A percentile compares a stretch with the other conserved stretches of the same genome.
These are phyloP conservation scores for Malus hybrid DNA, from an alignment of 331 rosid genomes.

Conservation along the genomic window DNA sequence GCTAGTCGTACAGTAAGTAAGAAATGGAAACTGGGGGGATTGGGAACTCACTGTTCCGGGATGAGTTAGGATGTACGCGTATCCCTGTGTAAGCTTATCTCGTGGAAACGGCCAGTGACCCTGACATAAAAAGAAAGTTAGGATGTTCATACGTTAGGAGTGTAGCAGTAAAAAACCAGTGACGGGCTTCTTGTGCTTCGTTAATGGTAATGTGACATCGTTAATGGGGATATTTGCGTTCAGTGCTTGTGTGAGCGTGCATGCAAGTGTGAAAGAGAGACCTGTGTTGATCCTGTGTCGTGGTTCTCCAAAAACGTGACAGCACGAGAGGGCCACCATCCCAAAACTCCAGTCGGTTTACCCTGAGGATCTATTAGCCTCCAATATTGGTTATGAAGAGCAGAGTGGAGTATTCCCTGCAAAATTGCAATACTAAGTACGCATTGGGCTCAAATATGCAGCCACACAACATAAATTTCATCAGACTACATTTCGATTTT, in stretches of 20 bases:
- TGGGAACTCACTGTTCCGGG: conserved; percentile 66
- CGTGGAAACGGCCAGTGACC: conserved; percentile 93
- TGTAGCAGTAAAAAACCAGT: not conserved
- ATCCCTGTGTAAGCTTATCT: conserved; percentile 70
- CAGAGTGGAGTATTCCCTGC: conserved; percentile 77
- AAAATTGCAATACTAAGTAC: not conserved
- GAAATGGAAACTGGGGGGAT: not conserved
- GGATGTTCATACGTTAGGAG: not conserved
- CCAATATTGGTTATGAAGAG: conserved; percentile 71
- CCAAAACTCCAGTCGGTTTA: conserved; percentile 79
- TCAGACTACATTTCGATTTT: not conserved
- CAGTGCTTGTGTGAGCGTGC: not conserved
- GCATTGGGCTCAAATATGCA: not conserved
- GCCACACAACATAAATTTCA: not conserved
- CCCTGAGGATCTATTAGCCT: conserved; percentile 75
- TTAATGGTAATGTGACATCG: not conserved
- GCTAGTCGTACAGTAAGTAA: not conserved
- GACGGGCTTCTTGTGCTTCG: not conserved
- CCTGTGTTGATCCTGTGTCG: conserved; percentile 89
- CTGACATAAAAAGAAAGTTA: conserved; percentile 28
- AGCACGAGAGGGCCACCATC: conserved; percentile 95
- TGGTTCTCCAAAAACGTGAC: conserved; percentile 82
- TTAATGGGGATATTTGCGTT: not conserved
- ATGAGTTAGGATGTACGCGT: conserved; percentile 79
- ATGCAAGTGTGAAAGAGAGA: conserved; percentile 21